Conservation (phyloP, 1,139 yeast species). For the Magnusiomyces sp. region DNA sequence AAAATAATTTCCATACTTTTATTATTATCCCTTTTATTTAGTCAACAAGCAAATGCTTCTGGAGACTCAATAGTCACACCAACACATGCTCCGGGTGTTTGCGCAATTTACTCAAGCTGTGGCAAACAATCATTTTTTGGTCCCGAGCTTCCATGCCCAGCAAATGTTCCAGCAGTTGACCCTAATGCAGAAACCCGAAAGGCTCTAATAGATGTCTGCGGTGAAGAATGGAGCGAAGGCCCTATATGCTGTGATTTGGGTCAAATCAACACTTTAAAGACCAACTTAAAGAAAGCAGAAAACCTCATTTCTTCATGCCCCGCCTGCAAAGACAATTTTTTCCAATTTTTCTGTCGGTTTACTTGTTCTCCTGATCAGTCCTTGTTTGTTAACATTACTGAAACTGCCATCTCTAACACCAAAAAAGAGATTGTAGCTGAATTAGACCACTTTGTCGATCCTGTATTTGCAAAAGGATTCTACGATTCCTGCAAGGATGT, state of each 20-base stretch:
- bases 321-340: conserved; percentile 82
- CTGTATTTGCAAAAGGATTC: conserved; percentile 51
- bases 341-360: conserved; percentile 76
- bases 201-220: conserved; percentile 57
- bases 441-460: conserved; percentile 54
- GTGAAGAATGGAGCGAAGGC: conserved; percentile 45
- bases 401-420: conserved; percentile 45
- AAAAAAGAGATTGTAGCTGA: conserved; percentile 61
- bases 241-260: conserved; percentile 47
- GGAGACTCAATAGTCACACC: conserved; percentile 12
- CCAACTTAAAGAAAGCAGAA: conserved; percentile 64
- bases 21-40: too few relatives aligned
- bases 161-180: conserved; percentile 39
- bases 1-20: too few relatives aligned
- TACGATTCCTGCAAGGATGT: conserved; percentile 82
- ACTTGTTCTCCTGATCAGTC: conserved; percentile 87
- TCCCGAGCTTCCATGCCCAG: conserved; percentile 68
- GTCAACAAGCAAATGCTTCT: background rate
- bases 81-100: conserved; percentile 32
- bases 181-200: conserved; percentile 42
- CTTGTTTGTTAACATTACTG: conserved; percentile 58
- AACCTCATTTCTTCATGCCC: conserved; percentile 86
- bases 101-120: conserved; percentile 47
- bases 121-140: conserved; percentile 83
- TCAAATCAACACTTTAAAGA: conserved; percentile 39